Evolutionary conservation across 139 green algal species (phyloP).

Genomic region (Ostreobium quekettii): DNA sequence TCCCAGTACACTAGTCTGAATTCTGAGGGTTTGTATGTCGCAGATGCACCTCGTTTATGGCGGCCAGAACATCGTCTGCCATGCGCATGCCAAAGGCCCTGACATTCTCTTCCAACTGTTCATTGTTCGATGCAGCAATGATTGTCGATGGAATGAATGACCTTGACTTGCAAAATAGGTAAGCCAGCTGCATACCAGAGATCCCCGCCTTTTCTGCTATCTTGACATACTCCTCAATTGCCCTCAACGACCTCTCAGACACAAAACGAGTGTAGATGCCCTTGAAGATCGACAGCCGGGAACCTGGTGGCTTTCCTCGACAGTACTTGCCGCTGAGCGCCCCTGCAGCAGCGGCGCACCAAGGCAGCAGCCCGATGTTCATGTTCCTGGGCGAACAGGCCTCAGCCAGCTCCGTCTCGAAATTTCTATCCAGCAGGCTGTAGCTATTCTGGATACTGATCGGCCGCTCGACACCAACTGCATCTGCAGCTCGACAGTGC

Average conservation of each 20-base stretch:
- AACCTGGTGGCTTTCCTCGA: constrained; percentile 7
- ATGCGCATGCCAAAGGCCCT: constrained; percentile 32
- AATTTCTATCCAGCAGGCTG: constrained; percentile 34
- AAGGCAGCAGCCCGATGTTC: constrained; percentile 46
- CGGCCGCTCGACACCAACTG: constrained; percentile 46
- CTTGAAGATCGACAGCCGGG: constrained; percentile 15
- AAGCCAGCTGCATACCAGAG: constrained; percentile 40
- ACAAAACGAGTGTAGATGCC: constrained; percentile 49
- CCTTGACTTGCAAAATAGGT: constrained; percentile 41
- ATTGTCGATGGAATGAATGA: constrained; percentile 36
- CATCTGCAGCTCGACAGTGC: constrained; percentile 45
- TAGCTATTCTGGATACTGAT: constrained; percentile 79
- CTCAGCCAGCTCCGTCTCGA: constrained; percentile 55
- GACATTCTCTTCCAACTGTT: constrained; percentile 53
- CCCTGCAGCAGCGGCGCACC: constrained; percentile 47
- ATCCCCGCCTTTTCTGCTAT: constrained; percentile 51
- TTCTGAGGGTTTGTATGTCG: constrained; percentile 51
- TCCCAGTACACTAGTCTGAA: too few relatives aligned
- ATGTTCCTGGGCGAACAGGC: constrained; percentile 37
- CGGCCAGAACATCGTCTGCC: constrained; percentile 34
- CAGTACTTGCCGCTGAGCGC: constrained; percentile 70
- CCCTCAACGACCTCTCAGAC: constrained; percentile 19
- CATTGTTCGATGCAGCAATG: constrained; percentile 37
- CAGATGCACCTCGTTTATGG: constrained; percentile 51
- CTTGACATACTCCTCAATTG: constrained; percentile 46